Evolutionary conservation across 176 grass and related monocot species (phyloP).

Genomic region (Musa itinerans): DNA sequence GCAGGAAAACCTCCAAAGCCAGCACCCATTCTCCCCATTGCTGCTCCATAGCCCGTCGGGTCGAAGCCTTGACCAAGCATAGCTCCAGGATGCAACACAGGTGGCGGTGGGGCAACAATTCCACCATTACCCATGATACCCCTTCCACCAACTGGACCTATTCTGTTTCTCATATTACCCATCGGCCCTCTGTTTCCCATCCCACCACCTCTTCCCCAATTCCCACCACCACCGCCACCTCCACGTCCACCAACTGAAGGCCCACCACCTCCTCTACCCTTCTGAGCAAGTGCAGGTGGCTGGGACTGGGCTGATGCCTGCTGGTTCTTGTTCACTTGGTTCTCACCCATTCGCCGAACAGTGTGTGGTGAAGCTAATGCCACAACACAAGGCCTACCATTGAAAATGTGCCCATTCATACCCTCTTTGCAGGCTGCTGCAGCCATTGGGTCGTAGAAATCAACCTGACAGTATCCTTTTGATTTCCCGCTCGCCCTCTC

Average conservation of each 20-base stretch:
- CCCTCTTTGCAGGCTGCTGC: conserved; percentile 22
- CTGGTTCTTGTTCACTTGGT: conserved; percentile 22
- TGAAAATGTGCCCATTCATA: conserved; percentile 40
- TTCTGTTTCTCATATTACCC: conserved; percentile 17
- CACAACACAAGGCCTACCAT: conserved; percentile 38
- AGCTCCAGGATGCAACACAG: conserved; percentile 20
- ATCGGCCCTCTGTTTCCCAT: conserved; percentile 25
- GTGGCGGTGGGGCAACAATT: conserved; percentile 14
- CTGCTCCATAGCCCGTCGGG: conserved; percentile 12
- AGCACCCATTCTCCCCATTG: conserved; percentile 13
- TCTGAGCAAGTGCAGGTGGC: conserved; percentile 6
- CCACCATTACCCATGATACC: conserved; percentile 27
- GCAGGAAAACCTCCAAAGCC: conserved; percentile 18
- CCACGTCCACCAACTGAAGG: conserved; percentile 7
- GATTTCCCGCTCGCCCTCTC: background rate
- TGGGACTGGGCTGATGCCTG: background rate
- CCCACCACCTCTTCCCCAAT: conserved; percentile 4
- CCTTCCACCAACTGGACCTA: conserved; percentile 19
- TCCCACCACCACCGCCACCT: conserved; percentile 4
- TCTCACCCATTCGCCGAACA: conserved; percentile 20
- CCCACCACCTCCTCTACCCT: conserved; percentile 20
- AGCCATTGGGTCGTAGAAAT: conserved; percentile 21
- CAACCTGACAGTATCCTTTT: background rate
- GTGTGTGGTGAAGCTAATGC: conserved; percentile 26
- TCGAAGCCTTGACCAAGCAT: conserved; percentile 21